phyloP scores from a whole-genome alignment of 257 asterid species.

The Avicennia marina region DNA sequence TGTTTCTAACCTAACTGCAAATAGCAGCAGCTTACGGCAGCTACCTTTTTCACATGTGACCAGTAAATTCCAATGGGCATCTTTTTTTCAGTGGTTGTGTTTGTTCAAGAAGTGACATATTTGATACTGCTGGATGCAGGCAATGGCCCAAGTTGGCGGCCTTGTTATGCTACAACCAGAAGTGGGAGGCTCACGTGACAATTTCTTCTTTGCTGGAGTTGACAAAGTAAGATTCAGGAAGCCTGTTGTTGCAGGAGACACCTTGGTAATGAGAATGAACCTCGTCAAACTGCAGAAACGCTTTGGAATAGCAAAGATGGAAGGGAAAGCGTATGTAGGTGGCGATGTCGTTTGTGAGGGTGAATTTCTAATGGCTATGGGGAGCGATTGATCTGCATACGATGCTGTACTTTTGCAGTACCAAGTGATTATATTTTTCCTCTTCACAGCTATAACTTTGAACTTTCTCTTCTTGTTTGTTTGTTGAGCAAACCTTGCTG shows the following conservation, averaged over 20 bases:
- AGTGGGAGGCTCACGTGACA: constrained; percentile 72
- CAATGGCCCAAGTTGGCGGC: constrained; percentile 98
- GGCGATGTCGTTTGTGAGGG: constrained; percentile 84
- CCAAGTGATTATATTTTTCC: too few relatives aligned
- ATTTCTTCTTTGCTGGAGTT: constrained; percentile 80
- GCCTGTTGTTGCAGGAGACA: constrained; percentile 86
- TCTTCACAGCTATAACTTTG: too few relatives aligned
- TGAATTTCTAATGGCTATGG: constrained; percentile 70
- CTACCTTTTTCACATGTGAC: too few relatives aligned
- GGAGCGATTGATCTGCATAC: constrained; percentile 28
- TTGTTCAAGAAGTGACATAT: constrained; percentile 6
- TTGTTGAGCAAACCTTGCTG: too few relatives aligned
- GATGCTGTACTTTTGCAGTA: background rate
- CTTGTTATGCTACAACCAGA: constrained; percentile 79
- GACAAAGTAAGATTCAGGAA: constrained; percentile 84
- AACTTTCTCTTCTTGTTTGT: too few relatives aligned
- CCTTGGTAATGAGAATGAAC: constrained; percentile 81
- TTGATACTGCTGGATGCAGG: constrained; percentile 41
- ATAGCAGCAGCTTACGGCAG: too few relatives aligned
- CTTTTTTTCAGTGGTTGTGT: background rate
- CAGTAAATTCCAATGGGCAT: too few relatives aligned
- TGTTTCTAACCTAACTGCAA: too few relatives aligned
- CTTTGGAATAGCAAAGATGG: constrained; percentile 90
- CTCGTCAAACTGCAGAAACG: constrained; percentile 72
- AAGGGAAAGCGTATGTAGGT: constrained; percentile 87